A percentile compares a stretch with the other conserved stretches of the same genome.
These are phyloP conservation scores for Penicillium sp. DNA, from an alignment of 2,329 filamentous ascomycete genomes.

Conservation along the genomic window DNA sequence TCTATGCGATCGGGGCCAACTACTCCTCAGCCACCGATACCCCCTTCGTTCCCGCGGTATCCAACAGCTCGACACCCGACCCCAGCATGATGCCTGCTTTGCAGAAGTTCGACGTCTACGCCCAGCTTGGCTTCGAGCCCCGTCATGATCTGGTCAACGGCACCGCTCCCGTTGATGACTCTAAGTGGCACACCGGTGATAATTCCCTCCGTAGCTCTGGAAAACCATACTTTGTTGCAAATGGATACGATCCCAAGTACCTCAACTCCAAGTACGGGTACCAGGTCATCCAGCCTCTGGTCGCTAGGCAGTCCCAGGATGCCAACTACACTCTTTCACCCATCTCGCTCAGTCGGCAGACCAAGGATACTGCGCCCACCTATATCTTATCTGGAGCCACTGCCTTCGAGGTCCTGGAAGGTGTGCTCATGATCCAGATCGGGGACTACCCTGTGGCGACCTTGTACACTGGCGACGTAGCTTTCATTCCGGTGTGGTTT, in stretches of 20 bases:
- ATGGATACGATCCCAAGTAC: slow-evolving; percentile 48
- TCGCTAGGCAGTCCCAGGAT: slow-evolving; percentile 41
- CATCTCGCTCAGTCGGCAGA: slow-evolving; percentile 39
- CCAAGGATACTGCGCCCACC: slow-evolving; percentile 19
- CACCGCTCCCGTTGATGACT: slow-evolving; percentile 32
- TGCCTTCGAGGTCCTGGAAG: slow-evolving; percentile 43
- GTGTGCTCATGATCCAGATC: slow-evolving; percentile 35
- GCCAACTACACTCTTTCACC: slow-evolving; percentile 47
- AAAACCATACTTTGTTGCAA: slow-evolving; percentile 47
- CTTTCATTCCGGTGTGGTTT: slow-evolving; percentile 39
- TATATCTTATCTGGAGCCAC: slow-evolving; percentile 32
- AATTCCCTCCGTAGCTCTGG: slow-evolving; percentile 35
- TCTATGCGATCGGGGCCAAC: slow-evolving; percentile 42
- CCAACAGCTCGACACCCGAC: slow-evolving; percentile 28
- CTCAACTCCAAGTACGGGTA: slow-evolving; percentile 42
- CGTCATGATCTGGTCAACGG: slow-evolving; percentile 45
- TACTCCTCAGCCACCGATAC: slow-evolving; percentile 36
- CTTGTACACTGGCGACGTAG: slow-evolving; percentile 39
- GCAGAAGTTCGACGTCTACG: slow-evolving; percentile 45
- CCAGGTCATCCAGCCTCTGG: slow-evolving; percentile 47
- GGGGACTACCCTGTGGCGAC: slow-evolving; percentile 28
- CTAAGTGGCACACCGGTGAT: slow-evolving; percentile 40
- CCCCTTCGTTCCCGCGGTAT: slow-evolving; percentile 37
- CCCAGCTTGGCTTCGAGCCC: slow-evolving; percentile 42
- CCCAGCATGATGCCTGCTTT: slow-evolving; percentile 38